A percentile compares a stretch with the other conserved stretches of the same genome.
Conservation (phyloP, 495 filamentous ascomycete species). For the Extremus antarcticus region DNA sequence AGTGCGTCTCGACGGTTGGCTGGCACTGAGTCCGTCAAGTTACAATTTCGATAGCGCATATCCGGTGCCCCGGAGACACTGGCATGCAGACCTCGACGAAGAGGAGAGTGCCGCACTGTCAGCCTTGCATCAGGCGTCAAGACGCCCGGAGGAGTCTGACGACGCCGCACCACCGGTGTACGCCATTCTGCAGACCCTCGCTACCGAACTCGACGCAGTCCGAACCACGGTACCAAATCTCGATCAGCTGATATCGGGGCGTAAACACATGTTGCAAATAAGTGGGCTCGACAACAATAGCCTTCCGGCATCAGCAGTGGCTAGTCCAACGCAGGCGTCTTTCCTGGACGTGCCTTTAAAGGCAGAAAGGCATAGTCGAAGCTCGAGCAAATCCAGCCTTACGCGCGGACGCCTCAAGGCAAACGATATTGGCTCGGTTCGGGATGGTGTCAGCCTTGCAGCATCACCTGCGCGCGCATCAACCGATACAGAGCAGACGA, state of each 20-base stretch:
- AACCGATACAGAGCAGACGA: background rate
- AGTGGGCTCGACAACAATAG: slow-evolving; percentile 3
- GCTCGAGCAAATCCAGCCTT: slow-evolving; percentile 6
- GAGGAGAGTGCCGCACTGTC: slow-evolving; percentile 8
- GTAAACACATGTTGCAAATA: slow-evolving; percentile 28
- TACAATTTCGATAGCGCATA: slow-evolving; percentile 41
- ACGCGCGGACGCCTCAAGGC: background rate
- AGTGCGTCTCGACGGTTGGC: slow-evolving; percentile 77
- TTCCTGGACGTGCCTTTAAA: background rate
- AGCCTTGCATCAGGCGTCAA: background rate
- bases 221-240: slow-evolving; percentile 27
- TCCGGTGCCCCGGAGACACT: slow-evolving; percentile 19
- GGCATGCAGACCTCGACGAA: slow-evolving; percentile 9
- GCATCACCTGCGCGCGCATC: background rate
- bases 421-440: background rate
- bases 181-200: slow-evolving; percentile 18
- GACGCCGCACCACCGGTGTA: slow-evolving; percentile 24
- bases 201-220: slow-evolving; percentile 21
- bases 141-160: slow-evolving; percentile 20
- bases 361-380: slow-evolving; percentile 1
- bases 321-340: slow-evolving; percentile 4
- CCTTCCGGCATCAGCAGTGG: slow-evolving; percentile 8
- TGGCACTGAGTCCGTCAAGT: slow-evolving; percentile 59
- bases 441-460: background rate
- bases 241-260: slow-evolving; percentile 24